phyloP scores from a whole-genome alignment of 2,329 filamentous ascomycete species.

The Botrytis sinoallii region DNA sequence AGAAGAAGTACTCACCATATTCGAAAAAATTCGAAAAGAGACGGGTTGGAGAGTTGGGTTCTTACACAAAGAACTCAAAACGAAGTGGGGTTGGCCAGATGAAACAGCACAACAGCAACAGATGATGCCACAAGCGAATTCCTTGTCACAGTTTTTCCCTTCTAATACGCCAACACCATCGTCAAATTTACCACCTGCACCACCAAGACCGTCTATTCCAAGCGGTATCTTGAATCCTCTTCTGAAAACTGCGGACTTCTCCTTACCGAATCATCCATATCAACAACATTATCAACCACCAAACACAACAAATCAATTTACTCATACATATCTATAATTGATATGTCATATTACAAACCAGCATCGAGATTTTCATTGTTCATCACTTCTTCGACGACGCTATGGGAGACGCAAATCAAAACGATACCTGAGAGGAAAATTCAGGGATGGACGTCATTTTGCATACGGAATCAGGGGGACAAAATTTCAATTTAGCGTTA shows the following conservation, averaged over 20 bases:
- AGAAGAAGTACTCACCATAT: constrained; percentile 73
- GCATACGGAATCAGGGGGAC: not conserved
- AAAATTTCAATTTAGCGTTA: not conserved
- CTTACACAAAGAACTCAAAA: constrained; percentile 69
- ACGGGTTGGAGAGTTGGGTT: constrained; percentile 76
- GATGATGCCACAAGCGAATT: constrained; percentile 28
- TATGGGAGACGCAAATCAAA: not conserved
- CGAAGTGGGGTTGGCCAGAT: constrained; percentile 69
- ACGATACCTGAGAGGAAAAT: not conserved
- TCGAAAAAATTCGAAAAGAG: constrained; percentile 70
- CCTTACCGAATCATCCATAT: constrained; percentile 74
- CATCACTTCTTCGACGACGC: not conserved
- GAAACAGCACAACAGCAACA: constrained; percentile 35
- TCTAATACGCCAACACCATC: constrained; percentile 22
- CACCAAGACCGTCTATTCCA: constrained; percentile 29
- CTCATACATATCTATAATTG: constrained; percentile 31
- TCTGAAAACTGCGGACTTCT: constrained; percentile 70
- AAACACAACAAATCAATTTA: constrained; percentile 42
- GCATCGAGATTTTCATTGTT: not conserved
- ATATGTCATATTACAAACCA: not conserved
- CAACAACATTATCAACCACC: constrained; percentile 77
- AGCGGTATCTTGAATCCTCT: constrained; percentile 65
- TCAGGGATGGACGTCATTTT: not conserved
- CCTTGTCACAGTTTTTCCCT: constrained; percentile 35
- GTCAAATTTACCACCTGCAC: constrained; percentile 30